These are phyloP conservation scores for Asclepias syriaca DNA, from an alignment of 257 asterid species.

Conservation along the genomic window DNA sequence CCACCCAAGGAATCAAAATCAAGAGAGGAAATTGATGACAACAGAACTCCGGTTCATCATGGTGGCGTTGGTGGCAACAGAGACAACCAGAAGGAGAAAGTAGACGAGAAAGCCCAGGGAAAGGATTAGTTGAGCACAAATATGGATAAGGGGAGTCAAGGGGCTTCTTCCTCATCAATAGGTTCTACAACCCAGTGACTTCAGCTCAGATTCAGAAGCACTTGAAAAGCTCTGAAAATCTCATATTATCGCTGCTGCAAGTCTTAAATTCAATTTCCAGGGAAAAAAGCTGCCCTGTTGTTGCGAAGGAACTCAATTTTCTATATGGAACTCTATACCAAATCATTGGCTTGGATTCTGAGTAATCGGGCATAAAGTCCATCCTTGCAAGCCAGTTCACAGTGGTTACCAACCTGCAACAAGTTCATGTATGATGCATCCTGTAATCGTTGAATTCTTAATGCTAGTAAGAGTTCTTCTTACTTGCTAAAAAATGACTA, in stretches of 20 bases:
- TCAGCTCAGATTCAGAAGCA: slow-evolving; percentile 22
- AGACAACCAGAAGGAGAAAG: not conserved
- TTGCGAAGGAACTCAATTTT: not conserved
- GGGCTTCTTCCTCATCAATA: slow-evolving; percentile 35
- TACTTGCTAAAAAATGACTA: not conserved
- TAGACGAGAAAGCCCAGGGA: not conserved
- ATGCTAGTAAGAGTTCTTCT: not conserved
- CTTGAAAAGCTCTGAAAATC: slow-evolving; percentile 20
- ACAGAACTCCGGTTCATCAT: not conserved
- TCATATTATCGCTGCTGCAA: not conserved
- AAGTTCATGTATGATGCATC: slow-evolving; percentile 1
- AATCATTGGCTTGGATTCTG: slow-evolving; percentile 74
- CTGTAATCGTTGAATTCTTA: not conserved
- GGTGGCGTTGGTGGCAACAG: not conserved
- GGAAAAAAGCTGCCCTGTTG: not conserved
- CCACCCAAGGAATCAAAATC: slow-evolving; percentile 1
- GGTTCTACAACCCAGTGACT: slow-evolving; percentile 31
- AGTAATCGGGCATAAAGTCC: slow-evolving; percentile 79
- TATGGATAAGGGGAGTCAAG: slow-evolving; percentile 12
- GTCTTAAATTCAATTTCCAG: not conserved
- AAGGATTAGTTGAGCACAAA: slow-evolving; percentile 7
- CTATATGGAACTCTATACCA: slow-evolving; percentile 24
- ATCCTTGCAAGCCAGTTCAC: slow-evolving; percentile 54
- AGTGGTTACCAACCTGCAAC: slow-evolving; percentile 73
- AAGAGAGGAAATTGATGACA: not conserved